Evolutionary conservation across 2,329 filamentous ascomycete genomes (phyloP), one percentile per base, ranked within the genome.

Genomic region (Fonsecaea monophora): DNA sequence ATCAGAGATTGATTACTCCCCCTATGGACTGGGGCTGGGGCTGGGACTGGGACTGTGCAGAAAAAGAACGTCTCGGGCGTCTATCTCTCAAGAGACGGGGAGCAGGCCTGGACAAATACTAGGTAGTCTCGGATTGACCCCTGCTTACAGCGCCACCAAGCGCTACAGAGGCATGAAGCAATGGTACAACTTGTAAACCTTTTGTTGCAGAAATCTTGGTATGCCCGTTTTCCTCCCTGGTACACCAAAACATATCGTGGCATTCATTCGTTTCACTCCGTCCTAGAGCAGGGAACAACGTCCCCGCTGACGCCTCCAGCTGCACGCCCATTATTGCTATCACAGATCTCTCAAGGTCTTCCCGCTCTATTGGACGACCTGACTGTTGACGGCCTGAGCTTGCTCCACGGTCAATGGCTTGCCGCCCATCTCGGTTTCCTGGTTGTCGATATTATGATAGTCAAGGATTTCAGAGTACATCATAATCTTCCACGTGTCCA

Each of bases 401-500:
- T 73, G 70, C 53, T 73, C 71, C 38, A 72, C 68, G 25, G 71
- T 70, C 45, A 72, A 62, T 32, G 64, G 69, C 53, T 65, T 70
- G 38, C 61, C 68, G 40, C 64, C 72, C 57, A 74, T 68, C 55
- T 71, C 69, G 40, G 73, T 72, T 48, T 71, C 71, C 50, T 70
- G 69, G 53, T 74, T 77, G 72, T 96, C 93, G 70, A 97, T 90
- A 77, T 98, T 97, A 82, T 98, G 95, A 81, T 97, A 98, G 80
- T 98, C 94, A 74, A 98, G 90, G 75, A 99, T 98, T 80, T 98
- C 94, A 60, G 94, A 97, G 84, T 98, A 98, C 95, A 99, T 99
- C 95, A 98, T 99, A 78, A 99, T 97, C 84, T 99, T 99, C 95
- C 95, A 99, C n/a, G 94, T 97, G 77, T 99, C 95, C 59, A 98